Evolutionary conservation across 2,329 filamentous ascomycete species (phyloP).

Genomic region (Reticulascus tulasneorum): DNA sequence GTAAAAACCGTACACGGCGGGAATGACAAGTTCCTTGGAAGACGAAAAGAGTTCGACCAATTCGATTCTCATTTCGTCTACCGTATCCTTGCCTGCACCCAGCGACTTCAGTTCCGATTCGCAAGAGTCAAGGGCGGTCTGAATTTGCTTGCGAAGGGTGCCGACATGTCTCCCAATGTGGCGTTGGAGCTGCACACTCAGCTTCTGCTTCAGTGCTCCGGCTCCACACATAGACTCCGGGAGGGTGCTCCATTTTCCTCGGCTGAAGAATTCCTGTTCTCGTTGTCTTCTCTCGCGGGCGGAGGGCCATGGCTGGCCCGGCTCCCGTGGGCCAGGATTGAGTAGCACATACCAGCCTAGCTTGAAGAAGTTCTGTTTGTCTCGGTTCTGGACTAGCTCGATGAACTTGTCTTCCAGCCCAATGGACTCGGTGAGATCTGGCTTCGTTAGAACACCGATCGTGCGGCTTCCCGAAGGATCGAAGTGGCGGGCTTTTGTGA

Average conservation of each 20-base stretch:
- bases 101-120: constrained; percentile 46
- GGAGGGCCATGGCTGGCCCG: constrained; percentile 40
- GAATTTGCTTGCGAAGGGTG: constrained; percentile 45
- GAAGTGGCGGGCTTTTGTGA: constrained; percentile 47
- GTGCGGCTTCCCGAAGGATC: constrained; percentile 45
- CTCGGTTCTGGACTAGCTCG: constrained; percentile 47
- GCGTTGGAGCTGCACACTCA: constrained; percentile 46
- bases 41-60: constrained; percentile 50
- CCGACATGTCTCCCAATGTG: constrained; percentile 51
- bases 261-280: constrained; percentile 46
- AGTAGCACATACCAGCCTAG: constrained; percentile 50
- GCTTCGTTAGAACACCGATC: constrained; percentile 50
- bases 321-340: constrained; percentile 40
- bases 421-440: constrained; percentile 49
- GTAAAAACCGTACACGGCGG: constrained; percentile 51
- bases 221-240: constrained; percentile 45
- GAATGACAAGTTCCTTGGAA: constrained; percentile 50
- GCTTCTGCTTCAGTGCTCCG: constrained; percentile 40
- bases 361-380: constrained; percentile 45
- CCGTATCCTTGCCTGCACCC: constrained; percentile 46
- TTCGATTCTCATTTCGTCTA: constrained; percentile 50
- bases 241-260: constrained; percentile 44
- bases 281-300: constrained; percentile 35
- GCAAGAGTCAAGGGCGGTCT: constrained; percentile 44
- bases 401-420: constrained; percentile 52